Conservation (phyloP, 202 grass and related monocot genomes). For the Bolboschoenoplectus hybrid region DNA sequence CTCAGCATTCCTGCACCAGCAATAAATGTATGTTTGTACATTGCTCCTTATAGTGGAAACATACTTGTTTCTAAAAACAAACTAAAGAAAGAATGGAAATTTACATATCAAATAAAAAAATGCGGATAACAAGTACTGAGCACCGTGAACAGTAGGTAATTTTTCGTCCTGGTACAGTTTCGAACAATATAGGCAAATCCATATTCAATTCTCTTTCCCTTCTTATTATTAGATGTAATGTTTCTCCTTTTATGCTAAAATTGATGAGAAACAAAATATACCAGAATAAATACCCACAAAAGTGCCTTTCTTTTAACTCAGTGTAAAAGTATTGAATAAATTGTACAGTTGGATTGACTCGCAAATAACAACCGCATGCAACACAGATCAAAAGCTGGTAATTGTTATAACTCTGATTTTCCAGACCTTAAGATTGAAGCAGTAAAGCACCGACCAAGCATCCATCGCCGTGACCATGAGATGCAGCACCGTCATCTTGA, state of each 20-base stretch:
- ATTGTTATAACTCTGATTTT: background rate
- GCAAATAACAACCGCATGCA: background rate
- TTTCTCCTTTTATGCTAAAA: no score
- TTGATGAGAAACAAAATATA: background rate
- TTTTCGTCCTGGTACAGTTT: background rate
- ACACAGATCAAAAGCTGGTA: background rate
- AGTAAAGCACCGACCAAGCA: slow-evolving; percentile 65
- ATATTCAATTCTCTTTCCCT: no score
- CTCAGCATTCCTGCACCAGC: background rate
- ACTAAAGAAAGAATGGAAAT: background rate
- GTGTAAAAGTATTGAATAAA: background rate
- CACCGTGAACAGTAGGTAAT: background rate
- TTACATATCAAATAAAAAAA: background rate
- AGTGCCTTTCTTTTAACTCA: background rate
- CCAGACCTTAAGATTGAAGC: slow-evolving; percentile 83
- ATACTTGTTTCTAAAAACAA: background rate
- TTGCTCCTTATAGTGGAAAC: slow-evolving; percentile 14
- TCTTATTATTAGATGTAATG: no score
- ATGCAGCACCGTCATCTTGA: slow-evolving; percentile 76
- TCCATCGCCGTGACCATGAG: slow-evolving; percentile 72
- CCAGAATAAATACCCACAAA: background rate
- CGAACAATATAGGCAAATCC: background rate
- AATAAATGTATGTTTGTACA: slow-evolving; percentile 26
- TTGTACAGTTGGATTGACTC: background rate
- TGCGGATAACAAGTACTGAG: background rate